Evolutionary conservation across 2,329 filamentous ascomycete genomes (phyloP), one percentile per base, ranked within the genome.

Genomic region (Karstenula rhodostoma): DNA sequence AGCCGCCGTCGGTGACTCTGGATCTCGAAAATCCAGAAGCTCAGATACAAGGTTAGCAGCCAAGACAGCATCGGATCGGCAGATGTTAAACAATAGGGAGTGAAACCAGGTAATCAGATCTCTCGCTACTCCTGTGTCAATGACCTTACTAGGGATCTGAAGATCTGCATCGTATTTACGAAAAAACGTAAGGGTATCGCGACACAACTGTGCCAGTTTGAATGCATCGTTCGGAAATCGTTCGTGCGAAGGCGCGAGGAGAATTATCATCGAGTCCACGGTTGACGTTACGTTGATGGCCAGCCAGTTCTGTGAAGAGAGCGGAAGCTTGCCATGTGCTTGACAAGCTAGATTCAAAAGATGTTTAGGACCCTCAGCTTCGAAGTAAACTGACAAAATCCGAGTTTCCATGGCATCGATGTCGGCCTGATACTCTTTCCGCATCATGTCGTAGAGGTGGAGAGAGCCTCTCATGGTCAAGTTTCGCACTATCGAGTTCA

Each of bases 101-200:
- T 72, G 64, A 35, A 73, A 70, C 37, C 60, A 52, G 8, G 48
- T 19, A 17, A 77, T 64, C 25, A 73, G 37, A 12, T 77, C 75
- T 42, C 68, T 71, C 12, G 68, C 66, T 25, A 67, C 46, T 23
- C 47, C 55, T 19, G 72, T 64, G 58, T 77, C 75, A 8, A 65
- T 59, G 2, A 71, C 66, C 44, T 71, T 72, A 50, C 65, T 67
- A 22, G 74, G 64, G 17, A 69, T 63, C 55, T 73, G 69, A 2
- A 78, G 64, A 44, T 75, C 67, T 25, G 53, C 62, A 50, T 71
- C 61, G 61, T 74, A 77, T 27, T 63, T 68, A 17, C 68, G 65
- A 49, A 77, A 73, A 56, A 71, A 73, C 9, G 62, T 62, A 5
- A 76, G 49, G 1, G 63, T 58, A 22, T 67, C 60, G 17, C 62